phyloP scores from a whole-genome alignment of 2,329 filamentous ascomycete species.

The Xylariaceae sp. region DNA sequence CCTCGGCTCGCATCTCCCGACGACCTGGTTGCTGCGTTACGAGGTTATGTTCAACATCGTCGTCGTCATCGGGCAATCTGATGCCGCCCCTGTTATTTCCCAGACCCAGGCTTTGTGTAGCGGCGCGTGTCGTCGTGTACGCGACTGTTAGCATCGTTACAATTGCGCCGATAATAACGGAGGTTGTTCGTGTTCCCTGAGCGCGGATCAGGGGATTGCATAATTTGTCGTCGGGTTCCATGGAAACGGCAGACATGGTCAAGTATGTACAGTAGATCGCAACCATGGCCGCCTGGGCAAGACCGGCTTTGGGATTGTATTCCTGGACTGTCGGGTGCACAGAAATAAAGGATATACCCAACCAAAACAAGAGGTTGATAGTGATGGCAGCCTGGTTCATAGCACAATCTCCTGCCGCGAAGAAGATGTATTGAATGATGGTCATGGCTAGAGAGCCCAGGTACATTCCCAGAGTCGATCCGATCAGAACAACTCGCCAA shows the following conservation, averaged over 20 bases:
- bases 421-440: slow-evolving; percentile 95
- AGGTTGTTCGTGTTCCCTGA: slow-evolving; percentile 81
- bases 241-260: slow-evolving; percentile 95
- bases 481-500: slow-evolving; percentile 84
- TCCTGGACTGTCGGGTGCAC: slow-evolving; percentile 88
- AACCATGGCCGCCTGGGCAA: slow-evolving; percentile 97
- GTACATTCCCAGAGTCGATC: slow-evolving; percentile 92
- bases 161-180: slow-evolving; percentile 85
- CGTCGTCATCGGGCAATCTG: slow-evolving; percentile 60
- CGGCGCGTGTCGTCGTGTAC: slow-evolving; percentile 94
- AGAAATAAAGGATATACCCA: slow-evolving; percentile 75
- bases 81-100: slow-evolving; percentile 56
- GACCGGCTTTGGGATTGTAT: slow-evolving; percentile 83
- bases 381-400: slow-evolving; percentile 98
- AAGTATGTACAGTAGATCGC: slow-evolving; percentile 98
- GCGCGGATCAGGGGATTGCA: slow-evolving; percentile 91
- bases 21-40: slow-evolving; percentile 81
- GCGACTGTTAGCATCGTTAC: slow-evolving; percentile 96
- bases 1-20: slow-evolving; percentile 88
- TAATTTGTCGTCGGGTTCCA: slow-evolving; percentile 90
- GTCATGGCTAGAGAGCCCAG: slow-evolving; percentile 87
- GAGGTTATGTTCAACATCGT: slow-evolving; percentile 76
- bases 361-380: slow-evolving; percentile 80
- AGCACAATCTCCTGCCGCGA: slow-evolving; percentile 70
- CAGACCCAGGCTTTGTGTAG: slow-evolving; percentile 79